These are phyloP conservation scores for Sarcodon aspratus DNA, from an alignment of 768 basidiomycete species.

Conservation along the genomic window DNA sequence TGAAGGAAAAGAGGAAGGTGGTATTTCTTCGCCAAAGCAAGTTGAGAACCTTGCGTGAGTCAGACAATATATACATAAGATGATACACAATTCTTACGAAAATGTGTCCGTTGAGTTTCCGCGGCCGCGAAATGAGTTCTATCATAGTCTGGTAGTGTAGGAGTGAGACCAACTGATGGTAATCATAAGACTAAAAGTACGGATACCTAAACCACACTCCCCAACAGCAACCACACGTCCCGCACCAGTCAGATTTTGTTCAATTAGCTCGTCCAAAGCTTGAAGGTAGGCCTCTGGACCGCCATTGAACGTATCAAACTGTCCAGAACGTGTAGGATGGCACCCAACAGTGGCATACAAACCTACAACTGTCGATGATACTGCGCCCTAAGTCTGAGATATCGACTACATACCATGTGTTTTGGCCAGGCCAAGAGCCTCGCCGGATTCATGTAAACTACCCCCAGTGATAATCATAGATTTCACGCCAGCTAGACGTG, in stretches of 20 bases:
- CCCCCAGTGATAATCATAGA: conserved; percentile 73
- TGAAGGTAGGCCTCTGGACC: conserved; percentile 53
- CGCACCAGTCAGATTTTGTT: conserved; percentile 31
- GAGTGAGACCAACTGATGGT: neutral
- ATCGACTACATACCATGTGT: conserved; percentile 30
- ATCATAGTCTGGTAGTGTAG: conserved; percentile 51
- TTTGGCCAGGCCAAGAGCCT: conserved; percentile 50
- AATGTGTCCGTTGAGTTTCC: conserved; percentile 50
- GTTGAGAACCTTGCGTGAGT: conserved; percentile 27
- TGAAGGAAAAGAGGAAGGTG: conserved; percentile 74
- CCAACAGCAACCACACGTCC: conserved; percentile 65
- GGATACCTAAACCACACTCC: conserved; percentile 67
- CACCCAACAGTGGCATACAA: conserved; percentile 70
- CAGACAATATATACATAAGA: neutral
- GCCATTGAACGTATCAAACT: conserved; percentile 46
- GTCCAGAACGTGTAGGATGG: conserved; percentile 65
- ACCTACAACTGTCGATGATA: conserved; percentile 21
- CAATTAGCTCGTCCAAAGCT: conserved; percentile 45
- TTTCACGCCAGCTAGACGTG: conserved; percentile 46
- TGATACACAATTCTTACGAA: conserved; percentile 32
- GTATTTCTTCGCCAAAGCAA: conserved; percentile 57
- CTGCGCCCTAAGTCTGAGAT: neutral
- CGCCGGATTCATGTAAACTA: conserved; percentile 48
- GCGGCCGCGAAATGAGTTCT: conserved; percentile 51
- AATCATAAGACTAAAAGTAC: neutral